Conservation (phyloP, 1,284 basidiomycete species). For the Macrocybe sp. region DNA sequence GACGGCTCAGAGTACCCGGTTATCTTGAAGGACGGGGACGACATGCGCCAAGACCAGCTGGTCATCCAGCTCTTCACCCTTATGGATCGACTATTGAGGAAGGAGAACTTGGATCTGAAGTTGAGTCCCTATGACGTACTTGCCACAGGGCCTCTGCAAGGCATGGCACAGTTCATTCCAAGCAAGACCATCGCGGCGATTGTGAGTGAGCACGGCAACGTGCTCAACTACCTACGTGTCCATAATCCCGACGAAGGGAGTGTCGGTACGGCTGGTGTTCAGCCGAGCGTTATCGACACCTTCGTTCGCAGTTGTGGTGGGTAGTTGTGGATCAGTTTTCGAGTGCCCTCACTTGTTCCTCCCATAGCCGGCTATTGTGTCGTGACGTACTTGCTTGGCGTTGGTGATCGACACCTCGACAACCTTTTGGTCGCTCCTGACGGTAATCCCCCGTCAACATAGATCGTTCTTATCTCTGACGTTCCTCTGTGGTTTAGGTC, state of each 20-base stretch:
- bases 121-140: slow-evolving; percentile 92
- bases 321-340: slow-evolving; percentile 26
- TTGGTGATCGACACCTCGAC: slow-evolving; percentile 96
- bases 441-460: slow-evolving; percentile 45
- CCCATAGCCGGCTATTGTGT: slow-evolving; percentile 93
- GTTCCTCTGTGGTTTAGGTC: slow-evolving; percentile 36
- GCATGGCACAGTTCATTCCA: slow-evolving; percentile 95
- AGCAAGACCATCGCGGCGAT: slow-evolving; percentile 95
- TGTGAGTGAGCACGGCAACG: slow-evolving; percentile 87
- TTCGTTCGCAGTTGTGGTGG: slow-evolving; percentile 96
- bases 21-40: slow-evolving; percentile 99
- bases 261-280: slow-evolving; percentile 89
- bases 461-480: neutral
- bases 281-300: slow-evolving; percentile 90
- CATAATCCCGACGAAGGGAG: slow-evolving; percentile 90
- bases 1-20: slow-evolving; percentile 82
- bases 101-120: slow-evolving; percentile 94
- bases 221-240: slow-evolving; percentile 85
- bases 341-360: neutral
- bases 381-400: slow-evolving; percentile 93
- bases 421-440: slow-evolving; percentile 93
- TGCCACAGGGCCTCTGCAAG: slow-evolving; percentile 89
- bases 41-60: slow-evolving; percentile 96
- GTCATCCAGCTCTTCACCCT: slow-evolving; percentile 97
- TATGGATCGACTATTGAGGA: slow-evolving; percentile 91